Evolutionary conservation across 768 basidiomycete species (phyloP).

Genomic region (Pleurotus platypus): DNA sequence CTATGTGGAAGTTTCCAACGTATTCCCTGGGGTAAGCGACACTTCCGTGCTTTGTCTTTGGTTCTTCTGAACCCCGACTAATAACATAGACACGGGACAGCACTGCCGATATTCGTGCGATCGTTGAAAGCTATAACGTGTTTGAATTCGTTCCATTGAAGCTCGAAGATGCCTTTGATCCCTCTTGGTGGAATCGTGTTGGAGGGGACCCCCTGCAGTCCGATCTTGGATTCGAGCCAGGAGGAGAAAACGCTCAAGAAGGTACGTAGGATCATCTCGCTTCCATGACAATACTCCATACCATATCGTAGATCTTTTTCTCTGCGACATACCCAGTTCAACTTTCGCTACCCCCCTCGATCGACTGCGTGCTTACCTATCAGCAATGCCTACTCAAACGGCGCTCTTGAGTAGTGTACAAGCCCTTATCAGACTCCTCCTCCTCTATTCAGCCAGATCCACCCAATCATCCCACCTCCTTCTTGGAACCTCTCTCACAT

Average conservation of each 20-base stretch:
- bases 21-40: constrained; percentile 54
- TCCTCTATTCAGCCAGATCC: constrained; percentile 61
- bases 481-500: constrained; percentile 77
- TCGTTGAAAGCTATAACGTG: constrained; percentile 44
- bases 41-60: background rate
- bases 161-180: constrained; percentile 74
- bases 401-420: constrained; percentile 58
- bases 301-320: constrained; percentile 21
- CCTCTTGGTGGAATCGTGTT: constrained; percentile 57
- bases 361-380: constrained; percentile 48
- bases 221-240: constrained; percentile 24
- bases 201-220: constrained; percentile 25
- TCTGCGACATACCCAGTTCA: constrained; percentile 20
- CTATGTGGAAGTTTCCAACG: constrained; percentile 67
- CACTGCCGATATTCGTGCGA: constrained; percentile 44
- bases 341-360: constrained; percentile 16
- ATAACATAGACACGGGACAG: too few species aligned
- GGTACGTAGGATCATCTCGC: constrained; percentile 26
- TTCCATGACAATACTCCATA: background rate
- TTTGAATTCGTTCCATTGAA: constrained; percentile 61
- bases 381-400: constrained; percentile 71
- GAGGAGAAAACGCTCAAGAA: constrained; percentile 50
- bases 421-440: constrained; percentile 60
- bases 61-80: too few species aligned
- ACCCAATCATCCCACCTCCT: constrained; percentile 70